Percentiles rank a stretch among this genome's conserved stretches.
These are phyloP conservation scores for Termitomyces sp. DNA, from an alignment of 768 basidiomycete species.

Conservation along the genomic window DNA sequence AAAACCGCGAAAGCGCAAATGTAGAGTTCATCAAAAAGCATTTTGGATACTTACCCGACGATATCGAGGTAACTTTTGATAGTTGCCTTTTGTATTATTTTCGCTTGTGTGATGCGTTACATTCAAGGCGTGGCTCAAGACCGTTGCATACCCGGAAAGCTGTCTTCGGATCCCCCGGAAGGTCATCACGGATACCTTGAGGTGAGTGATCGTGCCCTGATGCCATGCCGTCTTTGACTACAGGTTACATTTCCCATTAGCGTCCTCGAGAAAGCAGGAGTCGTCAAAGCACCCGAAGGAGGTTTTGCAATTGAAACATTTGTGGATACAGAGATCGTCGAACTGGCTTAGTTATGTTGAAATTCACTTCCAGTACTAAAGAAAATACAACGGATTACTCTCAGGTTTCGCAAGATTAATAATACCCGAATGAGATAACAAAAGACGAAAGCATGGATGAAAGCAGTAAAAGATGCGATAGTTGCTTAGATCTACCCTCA, in stretches of 20 bases:
- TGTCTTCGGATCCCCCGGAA: constrained; percentile 57
- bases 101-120: background rate
- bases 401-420: background rate
- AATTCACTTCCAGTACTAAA: background rate
- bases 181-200: constrained; percentile 65
- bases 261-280: constrained; percentile 71
- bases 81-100: background rate
- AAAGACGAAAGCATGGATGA: constrained; percentile 1
- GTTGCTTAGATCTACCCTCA: background rate
- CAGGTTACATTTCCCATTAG: constrained; percentile 27
- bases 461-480: constrained; percentile 1
- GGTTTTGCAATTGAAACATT: constrained; percentile 55
- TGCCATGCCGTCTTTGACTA: background rate
- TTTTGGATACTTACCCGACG: constrained; percentile 79
- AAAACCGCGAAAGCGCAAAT: constrained; percentile 50
- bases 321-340: constrained; percentile 48
- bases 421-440: background rate
- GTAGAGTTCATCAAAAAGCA: constrained; percentile 70
- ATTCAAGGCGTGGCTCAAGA: constrained; percentile 73
- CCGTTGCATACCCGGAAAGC: constrained; percentile 68
- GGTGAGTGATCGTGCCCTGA: constrained; percentile 34
- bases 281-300: constrained; percentile 49
- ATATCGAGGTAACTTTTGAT: constrained; percentile 54
- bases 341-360: constrained; percentile 26
- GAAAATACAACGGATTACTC: background rate